phyloP scores from a whole-genome alignment of 805 yeast genomes.

The Schwanniomyces occidentalis region DNA sequence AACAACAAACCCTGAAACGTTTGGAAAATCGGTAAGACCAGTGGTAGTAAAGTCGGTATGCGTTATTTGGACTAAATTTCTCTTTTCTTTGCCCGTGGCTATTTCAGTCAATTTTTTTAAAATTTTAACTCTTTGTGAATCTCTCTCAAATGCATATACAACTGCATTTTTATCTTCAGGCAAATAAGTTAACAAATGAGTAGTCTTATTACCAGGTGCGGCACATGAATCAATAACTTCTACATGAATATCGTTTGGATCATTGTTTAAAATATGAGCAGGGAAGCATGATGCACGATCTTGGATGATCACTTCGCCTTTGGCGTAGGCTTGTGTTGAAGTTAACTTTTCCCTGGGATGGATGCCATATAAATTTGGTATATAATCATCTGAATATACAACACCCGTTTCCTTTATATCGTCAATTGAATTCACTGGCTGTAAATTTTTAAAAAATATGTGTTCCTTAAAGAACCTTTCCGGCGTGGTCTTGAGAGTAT shows the following conservation, averaged over 20 bases:
- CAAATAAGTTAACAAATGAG: constrained; percentile 78
- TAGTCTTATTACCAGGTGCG: constrained; percentile 98
- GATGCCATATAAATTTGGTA: constrained; percentile 79
- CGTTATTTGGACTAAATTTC: constrained; percentile 46
- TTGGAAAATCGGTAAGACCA: constrained; percentile 56
- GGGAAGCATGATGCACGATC: constrained; percentile 98
- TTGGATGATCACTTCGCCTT: constrained; percentile 85
- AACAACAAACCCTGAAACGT: constrained; percentile 78
- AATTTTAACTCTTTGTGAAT: constrained; percentile 66
- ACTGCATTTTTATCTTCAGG: constrained; percentile 28
- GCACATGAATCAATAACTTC: constrained; percentile 89
- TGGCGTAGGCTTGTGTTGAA: constrained; percentile 62
- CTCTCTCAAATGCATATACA: constrained; percentile 87
- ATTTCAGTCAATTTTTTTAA: constrained; percentile 73
- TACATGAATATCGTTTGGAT: constrained; percentile 53
- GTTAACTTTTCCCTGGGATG: constrained; percentile 75
- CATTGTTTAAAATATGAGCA: constrained; percentile 65
- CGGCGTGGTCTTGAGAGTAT: constrained; percentile 53
- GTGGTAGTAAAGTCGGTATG: constrained; percentile 67
- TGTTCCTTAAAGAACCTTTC: constrained; percentile 39
- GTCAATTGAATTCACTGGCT: constrained; percentile 45
- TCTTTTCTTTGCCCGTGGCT: constrained; percentile 48
- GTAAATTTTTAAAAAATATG: constrained; percentile 40
- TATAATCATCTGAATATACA: constrained; percentile 69
- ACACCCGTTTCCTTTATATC: constrained; percentile 45